Percentiles rank a stretch among this genome's conserved stretches.
Evolutionary conservation across 1,284 basidiomycete species (phyloP).

Genomic region (Pisolithus thermaeus): DNA sequence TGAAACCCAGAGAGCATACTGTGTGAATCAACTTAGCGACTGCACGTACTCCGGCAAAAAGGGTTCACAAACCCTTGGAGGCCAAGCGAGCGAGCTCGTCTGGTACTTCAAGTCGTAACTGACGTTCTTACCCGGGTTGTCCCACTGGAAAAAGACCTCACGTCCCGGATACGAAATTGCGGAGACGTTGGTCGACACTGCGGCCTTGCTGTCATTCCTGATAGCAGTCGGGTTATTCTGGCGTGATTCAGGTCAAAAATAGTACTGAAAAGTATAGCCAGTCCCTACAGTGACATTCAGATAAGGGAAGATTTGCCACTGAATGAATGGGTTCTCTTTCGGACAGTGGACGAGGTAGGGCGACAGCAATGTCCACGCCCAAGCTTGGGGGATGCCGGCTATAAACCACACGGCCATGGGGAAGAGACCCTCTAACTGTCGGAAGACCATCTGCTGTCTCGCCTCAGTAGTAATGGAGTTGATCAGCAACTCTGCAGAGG

Average conservation of each 20-base stretch:
- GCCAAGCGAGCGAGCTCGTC: conserved; percentile 42
- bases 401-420: conserved; percentile 45
- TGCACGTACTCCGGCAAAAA: not conserved
- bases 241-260: not conserved
- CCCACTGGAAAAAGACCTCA: conserved; percentile 49
- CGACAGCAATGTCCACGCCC: conserved; percentile 58
- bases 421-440: conserved; percentile 60
- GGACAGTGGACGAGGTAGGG: conserved; percentile 58
- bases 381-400: conserved; percentile 53
- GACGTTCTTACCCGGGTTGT: conserved; percentile 46
- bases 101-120: conserved; percentile 49
- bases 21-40: not conserved
- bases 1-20: conserved; percentile 48
- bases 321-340: conserved; percentile 48
- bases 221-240: conserved; percentile 29
- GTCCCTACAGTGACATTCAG: conserved; percentile 38
- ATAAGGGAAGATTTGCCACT: conserved; percentile 51
- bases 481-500: conserved; percentile 48
- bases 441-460: conserved; percentile 63
- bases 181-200: conserved; percentile 46
- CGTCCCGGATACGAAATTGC: conserved; percentile 42
- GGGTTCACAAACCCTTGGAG: conserved; percentile 31
- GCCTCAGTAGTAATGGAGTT: conserved; percentile 63
- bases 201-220: conserved; percentile 18
- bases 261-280: not conserved